Percentiles rank a stretch among this genome's conserved stretches.
Evolutionary conservation across 805 yeast genomes (phyloP).

Genomic region (Ascoidea asiatica): DNA sequence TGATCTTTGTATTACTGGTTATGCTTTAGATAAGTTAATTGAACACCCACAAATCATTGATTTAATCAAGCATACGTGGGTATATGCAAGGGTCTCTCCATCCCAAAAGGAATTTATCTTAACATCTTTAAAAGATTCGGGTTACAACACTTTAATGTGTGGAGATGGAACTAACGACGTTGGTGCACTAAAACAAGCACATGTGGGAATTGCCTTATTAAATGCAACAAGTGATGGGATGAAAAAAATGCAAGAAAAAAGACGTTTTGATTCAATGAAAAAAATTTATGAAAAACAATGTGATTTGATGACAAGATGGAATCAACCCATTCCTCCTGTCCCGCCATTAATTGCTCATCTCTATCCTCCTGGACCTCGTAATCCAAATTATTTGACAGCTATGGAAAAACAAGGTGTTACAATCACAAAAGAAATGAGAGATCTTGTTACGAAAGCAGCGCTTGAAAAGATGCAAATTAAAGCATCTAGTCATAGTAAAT

Average conservation of each 20-base stretch:
- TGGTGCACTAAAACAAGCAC: conserved; percentile 97
- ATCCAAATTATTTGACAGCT: conserved; percentile 80
- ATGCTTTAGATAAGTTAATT: conserved; percentile 59
- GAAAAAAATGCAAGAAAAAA: conserved; percentile 76
- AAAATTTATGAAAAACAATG: conserved; percentile 76
- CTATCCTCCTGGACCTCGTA: conserved; percentile 89
- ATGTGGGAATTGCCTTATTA: conserved; percentile 93
- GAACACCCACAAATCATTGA: conserved; percentile 58
- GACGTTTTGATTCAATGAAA: conserved; percentile 48
- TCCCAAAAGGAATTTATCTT: conserved; percentile 86
- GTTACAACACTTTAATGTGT: conserved; percentile 93
- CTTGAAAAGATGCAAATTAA: conserved; percentile 18
- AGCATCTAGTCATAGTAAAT: conserved; percentile 19
- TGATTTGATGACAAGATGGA: conserved; percentile 69
- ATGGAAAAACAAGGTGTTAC: conserved; percentile 73
- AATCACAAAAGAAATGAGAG: conserved; percentile 61
- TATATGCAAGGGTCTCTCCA: conserved; percentile 96
- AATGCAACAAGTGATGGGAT: conserved; percentile 94
- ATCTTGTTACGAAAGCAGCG: conserved; percentile 41
- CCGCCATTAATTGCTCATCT: conserved; percentile 85
- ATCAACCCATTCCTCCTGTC: conserved; percentile 69
- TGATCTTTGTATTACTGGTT: conserved; percentile 89
- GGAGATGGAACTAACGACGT: conserved; percentile 99
- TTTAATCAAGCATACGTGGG: conserved; percentile 84
- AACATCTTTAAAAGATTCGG: conserved; percentile 70